phyloP scores from a whole-genome alignment of 2,329 filamentous ascomycete genomes.

The Verticillium tricorpus region DNA sequence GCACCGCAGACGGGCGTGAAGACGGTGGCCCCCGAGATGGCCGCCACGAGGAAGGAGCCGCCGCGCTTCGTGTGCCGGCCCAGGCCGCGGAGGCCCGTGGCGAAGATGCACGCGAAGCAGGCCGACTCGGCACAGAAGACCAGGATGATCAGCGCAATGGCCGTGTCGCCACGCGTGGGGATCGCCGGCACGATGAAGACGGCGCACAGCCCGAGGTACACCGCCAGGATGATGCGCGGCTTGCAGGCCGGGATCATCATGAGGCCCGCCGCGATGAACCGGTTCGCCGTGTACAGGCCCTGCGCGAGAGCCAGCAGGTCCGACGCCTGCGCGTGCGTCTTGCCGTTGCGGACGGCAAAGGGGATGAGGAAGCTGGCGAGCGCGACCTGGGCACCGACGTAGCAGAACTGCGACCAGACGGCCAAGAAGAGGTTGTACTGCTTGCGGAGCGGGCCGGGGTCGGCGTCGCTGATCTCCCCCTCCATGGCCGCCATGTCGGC shows the following conservation, averaged over 20 bases:
- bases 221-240: constrained; percentile 50
- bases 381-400: constrained; percentile 55
- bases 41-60: constrained; percentile 47
- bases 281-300: constrained; percentile 54
- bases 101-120: constrained; percentile 56
- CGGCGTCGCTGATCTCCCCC: constrained; percentile 32
- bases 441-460: constrained; percentile 47
- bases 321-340: constrained; percentile 17
- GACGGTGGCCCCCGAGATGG: constrained; percentile 48
- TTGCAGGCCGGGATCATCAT: constrained; percentile 47
- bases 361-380: constrained; percentile 53
- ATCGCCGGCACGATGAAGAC: constrained; percentile 52
- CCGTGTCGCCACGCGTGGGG: constrained; percentile 42
- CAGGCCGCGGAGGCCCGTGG: constrained; percentile 52
- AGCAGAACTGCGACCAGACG: constrained; percentile 58
- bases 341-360: constrained; percentile 26
- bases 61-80: constrained; percentile 52
- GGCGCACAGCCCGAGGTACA: constrained; percentile 47
- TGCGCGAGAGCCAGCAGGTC: constrained; percentile 56
- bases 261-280: constrained; percentile 51
- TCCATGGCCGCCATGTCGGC: constrained; percentile 56
- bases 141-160: constrained; percentile 50
- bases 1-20: constrained; percentile 49
- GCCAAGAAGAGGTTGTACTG: constrained; percentile 60
- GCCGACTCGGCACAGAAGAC: constrained; percentile 54